Base-by-base conservation (phyloP, 805 yeast genomes). In the Candida multigemmis region DNA sequence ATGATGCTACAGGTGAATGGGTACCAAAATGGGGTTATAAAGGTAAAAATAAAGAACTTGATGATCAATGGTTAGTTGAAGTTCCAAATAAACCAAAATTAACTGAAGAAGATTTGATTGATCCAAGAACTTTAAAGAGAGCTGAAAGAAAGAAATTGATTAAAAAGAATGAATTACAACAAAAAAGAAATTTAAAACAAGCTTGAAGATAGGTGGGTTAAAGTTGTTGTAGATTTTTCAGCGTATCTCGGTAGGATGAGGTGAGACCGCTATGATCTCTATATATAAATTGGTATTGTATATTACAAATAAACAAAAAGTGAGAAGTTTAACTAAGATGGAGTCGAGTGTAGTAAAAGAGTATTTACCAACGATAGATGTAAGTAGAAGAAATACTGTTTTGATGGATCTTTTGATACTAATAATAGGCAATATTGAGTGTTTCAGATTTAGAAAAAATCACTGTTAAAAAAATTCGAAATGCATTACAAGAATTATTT, bases 1-100 rank as follows among this genome's bases (percentile, higher is more conserved):
- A 91, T 54, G 97, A 91, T 54, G 91, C 71, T 17, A 60, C 72
- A 16, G 87, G 89, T 27, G 87, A 86, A 57, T 91, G 98, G 98
- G 95, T 80, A 35, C 89, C 94, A 44, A 89, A 86, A 57, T 91
- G 98, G 98, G 99, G 99, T 34, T 89, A 80, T 64, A 78, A 81
- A 39, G 97, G 97, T 47, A 74, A 75, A 57, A 91, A 91, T 58
- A 89, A 91, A 60, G 73, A 75, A 30, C 48, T 77, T 41, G 97
- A 89, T 45, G 60, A 69, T 46, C 96, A 91, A 56, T 91, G 98
- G 98, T 67, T 85, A 48, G 96, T 89, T 32, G 99, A 91, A 59
- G 82, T 89, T 34, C 83, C 84, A 33, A 93, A 82, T 28, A 69
- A 77, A 41, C 77, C 67, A 16, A 68, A 71, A 46, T 53, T 54